Evolutionary conservation across 1,284 basidiomycete genomes (phyloP), one percentile per base, ranked within the genome.

Genomic region (Xerocomus nothofagi): DNA sequence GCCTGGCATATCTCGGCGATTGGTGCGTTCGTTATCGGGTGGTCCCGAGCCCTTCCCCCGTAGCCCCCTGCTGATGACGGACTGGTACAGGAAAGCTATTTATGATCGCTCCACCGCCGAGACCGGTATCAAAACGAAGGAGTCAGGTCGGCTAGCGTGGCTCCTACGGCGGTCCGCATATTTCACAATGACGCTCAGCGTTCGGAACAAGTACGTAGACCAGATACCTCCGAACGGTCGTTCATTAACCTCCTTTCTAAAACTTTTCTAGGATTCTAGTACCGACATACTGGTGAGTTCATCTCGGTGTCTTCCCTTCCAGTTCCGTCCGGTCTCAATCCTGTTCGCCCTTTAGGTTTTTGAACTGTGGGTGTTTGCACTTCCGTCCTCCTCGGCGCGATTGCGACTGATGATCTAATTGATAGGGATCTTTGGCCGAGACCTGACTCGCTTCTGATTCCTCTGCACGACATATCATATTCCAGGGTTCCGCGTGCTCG

Each of bases 151-250:
- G 54, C 51, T 86, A 32, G 88, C 88, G n/a, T 91, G 86, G 85
- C 70, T 91, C 23, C 70, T 89, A 33, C 91, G 89, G 89, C 73
- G 88, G 50, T 84, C 82, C 21, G 88, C 89, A 2, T 90, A 92
- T 68, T 86, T 88, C 61, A 88, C 86, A 6, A 83, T 84, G 77
- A 86, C 87, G 3, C 72, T 94, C 55, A 87, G 85, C 57, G 65
- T 81, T 64, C 73, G 88, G 63, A 94, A 93, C 68, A 87, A 86
- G 80, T 82, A 55, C 52, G 73, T 71, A 26, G 1, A n/a, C 29
- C n/a, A 34, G 38, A 34, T 45, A 43, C 51, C 51, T 46, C 52
- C 50, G 21, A 29, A 43, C 11, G 31, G 48, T 29, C 20, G 6
- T 42, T 51, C 33, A 49, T 41, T 44, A 38, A 51, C 43, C 21